These are phyloP conservation scores for Monosporozyma aerobia DNA, from an alignment of 805 yeast genomes.

Conservation along the genomic window DNA sequence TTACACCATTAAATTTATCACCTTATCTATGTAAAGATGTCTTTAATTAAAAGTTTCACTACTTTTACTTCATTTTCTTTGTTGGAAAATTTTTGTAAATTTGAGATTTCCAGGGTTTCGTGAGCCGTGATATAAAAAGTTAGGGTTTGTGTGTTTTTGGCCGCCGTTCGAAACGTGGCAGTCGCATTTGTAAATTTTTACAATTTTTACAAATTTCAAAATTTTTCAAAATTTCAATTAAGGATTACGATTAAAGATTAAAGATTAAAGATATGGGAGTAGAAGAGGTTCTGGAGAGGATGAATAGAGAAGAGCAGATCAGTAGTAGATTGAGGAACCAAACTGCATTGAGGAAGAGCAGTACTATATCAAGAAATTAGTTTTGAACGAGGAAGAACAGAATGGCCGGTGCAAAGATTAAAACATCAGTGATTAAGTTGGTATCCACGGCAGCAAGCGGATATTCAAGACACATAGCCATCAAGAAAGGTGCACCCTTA, in stretches of 20 bases:
- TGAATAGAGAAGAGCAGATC: neutral
- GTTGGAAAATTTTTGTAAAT: neutral
- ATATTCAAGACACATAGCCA: conserved; percentile 64
- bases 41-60: neutral
- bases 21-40: neutral
- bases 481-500: conserved; percentile 73
- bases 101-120: neutral
- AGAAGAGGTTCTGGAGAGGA: neutral
- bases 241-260: neutral
- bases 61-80: neutral
- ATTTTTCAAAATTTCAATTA: neutral
- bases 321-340: neutral
- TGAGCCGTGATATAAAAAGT: neutral
- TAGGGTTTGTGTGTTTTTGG: neutral
- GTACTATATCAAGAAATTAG: too few relatives aligned
- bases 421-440: conserved; percentile 75
- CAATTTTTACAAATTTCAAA: too few relatives aligned
- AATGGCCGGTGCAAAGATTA: conserved; percentile 52
- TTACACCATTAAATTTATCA: neutral
- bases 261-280: neutral
- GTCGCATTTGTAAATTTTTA: neutral
- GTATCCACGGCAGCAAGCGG: conserved; percentile 90
- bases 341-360: too few relatives aligned
- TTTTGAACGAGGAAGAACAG: neutral
- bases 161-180: neutral